Conservation (phyloP, 306 rosid species). For the Alnus rubra region DNA sequence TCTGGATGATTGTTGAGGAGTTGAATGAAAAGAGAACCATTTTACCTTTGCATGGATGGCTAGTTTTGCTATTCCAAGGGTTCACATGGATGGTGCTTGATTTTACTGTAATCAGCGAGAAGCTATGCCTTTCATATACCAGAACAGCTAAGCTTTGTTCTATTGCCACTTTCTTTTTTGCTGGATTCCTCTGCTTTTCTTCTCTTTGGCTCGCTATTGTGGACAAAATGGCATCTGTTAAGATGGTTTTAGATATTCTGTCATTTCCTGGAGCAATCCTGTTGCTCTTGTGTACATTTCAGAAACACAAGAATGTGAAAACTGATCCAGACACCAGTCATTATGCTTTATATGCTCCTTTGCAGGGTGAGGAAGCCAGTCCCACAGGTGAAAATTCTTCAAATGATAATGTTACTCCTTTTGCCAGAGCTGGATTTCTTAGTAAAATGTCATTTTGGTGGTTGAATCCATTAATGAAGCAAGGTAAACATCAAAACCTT, state of each 20-base stretch:
- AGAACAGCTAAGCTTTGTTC: not conserved
- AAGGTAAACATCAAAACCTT: slow-evolving; percentile 27
- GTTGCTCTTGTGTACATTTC: slow-evolving; percentile 19
- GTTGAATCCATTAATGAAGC: slow-evolving; percentile 38
- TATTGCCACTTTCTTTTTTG: slow-evolving; percentile 12
- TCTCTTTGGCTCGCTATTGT: slow-evolving; percentile 17
- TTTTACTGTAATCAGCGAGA: slow-evolving; percentile 7
- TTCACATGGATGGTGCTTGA: slow-evolving; percentile 26
- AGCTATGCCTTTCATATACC: not conserved
- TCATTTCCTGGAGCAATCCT: slow-evolving; percentile 28
- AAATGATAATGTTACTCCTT: slow-evolving; percentile 24
- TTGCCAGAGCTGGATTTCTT: slow-evolving; percentile 21
- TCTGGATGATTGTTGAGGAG: slow-evolving; percentile 22
- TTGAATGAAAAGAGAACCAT: not conserved
- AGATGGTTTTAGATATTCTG: slow-evolving; percentile 15
- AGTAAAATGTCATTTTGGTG: slow-evolving; percentile 32
- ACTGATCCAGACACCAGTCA: slow-evolving; percentile 8
- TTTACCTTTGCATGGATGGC: slow-evolving; percentile 27
- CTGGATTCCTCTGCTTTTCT: slow-evolving; percentile 20
- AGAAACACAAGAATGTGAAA: not conserved
- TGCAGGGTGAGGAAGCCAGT: slow-evolving; percentile 7
- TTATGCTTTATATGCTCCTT: slow-evolving; percentile 11
- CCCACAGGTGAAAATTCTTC: not conserved
- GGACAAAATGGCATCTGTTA: not conserved
- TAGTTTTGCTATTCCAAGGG: slow-evolving; percentile 24